phyloP scores from a whole-genome alignment of 345 rosid genomes.

The Viola odorata region DNA sequence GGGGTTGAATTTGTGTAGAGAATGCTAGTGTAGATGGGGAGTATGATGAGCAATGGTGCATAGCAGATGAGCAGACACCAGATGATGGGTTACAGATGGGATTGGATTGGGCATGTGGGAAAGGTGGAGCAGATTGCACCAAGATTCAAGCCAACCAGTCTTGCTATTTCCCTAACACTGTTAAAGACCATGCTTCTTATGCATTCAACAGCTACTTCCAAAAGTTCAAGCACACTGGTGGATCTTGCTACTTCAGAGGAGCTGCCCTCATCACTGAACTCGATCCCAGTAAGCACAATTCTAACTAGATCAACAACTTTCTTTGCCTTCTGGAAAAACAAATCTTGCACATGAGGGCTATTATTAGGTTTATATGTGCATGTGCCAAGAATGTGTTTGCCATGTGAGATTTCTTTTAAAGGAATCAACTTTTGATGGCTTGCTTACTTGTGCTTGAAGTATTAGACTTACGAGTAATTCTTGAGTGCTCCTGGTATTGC shows the following conservation, averaged over 20 bases:
- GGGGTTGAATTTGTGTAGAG: neutral
- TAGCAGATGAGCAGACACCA: constrained; percentile 71
- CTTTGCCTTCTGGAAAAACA: neutral
- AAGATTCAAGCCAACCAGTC: constrained; percentile 48
- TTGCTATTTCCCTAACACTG: constrained; percentile 69
- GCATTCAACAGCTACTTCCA: constrained; percentile 79
- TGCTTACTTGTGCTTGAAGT: too few species aligned
- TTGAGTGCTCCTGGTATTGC: too few species aligned
- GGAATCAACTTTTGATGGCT: too few species aligned
- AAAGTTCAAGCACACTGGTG: constrained; percentile 51
- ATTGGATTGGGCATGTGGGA: constrained; percentile 66
- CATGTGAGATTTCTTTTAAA: too few species aligned
- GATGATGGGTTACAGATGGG: constrained; percentile 57
- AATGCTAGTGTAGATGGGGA: constrained; percentile 32
- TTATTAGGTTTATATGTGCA: too few species aligned
- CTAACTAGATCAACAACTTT: neutral
- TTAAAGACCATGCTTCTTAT: constrained; percentile 62
- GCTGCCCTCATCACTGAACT: constrained; percentile 68
- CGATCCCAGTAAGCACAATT: constrained; percentile 58
- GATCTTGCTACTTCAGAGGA: constrained; percentile 74
- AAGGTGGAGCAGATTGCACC: constrained; percentile 60
- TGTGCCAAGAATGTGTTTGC: too few species aligned
- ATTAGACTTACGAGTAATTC: too few species aligned
- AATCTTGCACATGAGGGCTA: neutral
- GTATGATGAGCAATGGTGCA: constrained; percentile 61